Base-by-base conservation (phyloP, 768 basidiomycete species). In the Rhodotorula babjevae region DNA sequence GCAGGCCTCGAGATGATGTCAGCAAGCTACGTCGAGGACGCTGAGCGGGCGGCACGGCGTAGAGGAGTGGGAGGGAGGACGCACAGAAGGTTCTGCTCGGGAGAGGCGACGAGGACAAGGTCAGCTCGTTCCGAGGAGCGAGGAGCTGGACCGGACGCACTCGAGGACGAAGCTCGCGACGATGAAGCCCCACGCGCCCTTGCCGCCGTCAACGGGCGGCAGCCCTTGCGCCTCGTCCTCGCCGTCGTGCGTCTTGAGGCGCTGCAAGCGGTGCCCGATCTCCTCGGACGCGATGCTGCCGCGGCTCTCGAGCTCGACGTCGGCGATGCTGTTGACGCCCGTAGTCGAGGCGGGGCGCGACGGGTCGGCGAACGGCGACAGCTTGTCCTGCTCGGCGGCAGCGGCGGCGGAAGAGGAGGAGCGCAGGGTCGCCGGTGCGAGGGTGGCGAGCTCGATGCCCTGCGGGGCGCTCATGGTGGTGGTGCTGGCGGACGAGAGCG, bases 121-220 rank as follows among this genome's bases (percentile, higher is more conserved):
- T 49, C 47, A 49, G 47, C 47, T n/a, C n/a, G n/a, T n/a, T n/a
- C n/a, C n/a, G n/a, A n/a, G n/a, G n/a, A n/a, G n/a, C n/a, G n/a
- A n/a, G n/a, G n/a, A n/a, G n/a, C n/a, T n/a, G n/a, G n/a, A n/a
- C n/a, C n/a, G 27, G 15, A 58, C 65, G 33, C 46, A 66, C 66
- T 68, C 67, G 42, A 68, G 67, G 19, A 68, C n/a, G 55, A 68
- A 68, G 19, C 60, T 61, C 2, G 53, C 61, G 14, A 49, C n/a
- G 19, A 55, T 50, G 46, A 68, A 68, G 8, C 36, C 36, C 67
- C 67, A 68, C 6, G 61, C 60, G 21, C 61, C 67, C 25, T 47
- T 56, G 21, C 67, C 67, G 25, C 25, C 6, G 23, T 68, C 67
- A 29, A 68, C 61, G 1, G 67, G 67, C 29, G 52, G 61, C 21